phyloP scores from a whole-genome alignment of 805 yeast species.

The Saccharomycopsis fermentans region DNA sequence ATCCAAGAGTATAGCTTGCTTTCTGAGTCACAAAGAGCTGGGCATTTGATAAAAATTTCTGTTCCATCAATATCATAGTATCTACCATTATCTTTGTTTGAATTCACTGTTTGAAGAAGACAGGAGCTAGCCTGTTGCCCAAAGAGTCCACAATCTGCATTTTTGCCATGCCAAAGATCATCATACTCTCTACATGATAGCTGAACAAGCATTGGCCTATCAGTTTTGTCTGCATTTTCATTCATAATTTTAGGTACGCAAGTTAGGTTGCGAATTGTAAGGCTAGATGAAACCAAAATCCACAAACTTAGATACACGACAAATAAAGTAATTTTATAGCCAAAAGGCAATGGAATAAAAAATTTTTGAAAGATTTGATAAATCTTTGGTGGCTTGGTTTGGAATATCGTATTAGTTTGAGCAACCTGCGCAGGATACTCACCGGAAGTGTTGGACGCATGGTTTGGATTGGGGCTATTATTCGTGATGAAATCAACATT shows the following conservation, averaged over 20 bases:
- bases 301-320: conserved; percentile 6
- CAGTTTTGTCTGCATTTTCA: too few species aligned
- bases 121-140: conserved; percentile 42
- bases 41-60: conserved; percentile 61
- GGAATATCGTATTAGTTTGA: background rate
- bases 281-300: background rate
- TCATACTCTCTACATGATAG: conserved; percentile 36
- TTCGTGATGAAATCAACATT: too few species aligned
- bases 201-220: conserved; percentile 23
- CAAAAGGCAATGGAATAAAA: background rate
- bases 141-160: conserved; percentile 63
- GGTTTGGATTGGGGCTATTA: too few species aligned
- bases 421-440: too few species aligned
- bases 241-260: background rate
- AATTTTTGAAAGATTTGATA: background rate
- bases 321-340: background rate
- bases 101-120: conserved; percentile 17
- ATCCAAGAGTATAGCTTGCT: conserved; percentile 67
- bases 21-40: conserved; percentile 75
- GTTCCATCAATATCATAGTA: conserved; percentile 1
- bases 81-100: background rate
- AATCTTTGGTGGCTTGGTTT: background rate
- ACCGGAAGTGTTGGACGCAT: too few species aligned
- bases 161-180: conserved; percentile 65
- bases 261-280: background rate